Percentiles rank a stretch among this genome's conserved stretches.
Conservation (phyloP, 768 basidiomycete species). For the Lactarius pseudohatsudake region DNA sequence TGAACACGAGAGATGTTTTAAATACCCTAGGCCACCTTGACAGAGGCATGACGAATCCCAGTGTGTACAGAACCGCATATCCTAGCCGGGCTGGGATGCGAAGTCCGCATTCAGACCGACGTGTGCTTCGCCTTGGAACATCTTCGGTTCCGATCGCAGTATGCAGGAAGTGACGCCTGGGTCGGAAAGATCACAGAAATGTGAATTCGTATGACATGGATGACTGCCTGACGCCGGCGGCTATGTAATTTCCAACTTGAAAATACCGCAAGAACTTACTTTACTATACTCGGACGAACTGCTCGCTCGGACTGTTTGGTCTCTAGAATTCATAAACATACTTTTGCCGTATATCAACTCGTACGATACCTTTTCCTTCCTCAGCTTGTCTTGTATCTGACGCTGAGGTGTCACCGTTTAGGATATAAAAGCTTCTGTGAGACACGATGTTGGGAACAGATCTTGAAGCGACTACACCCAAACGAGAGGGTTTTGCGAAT, state of each 20-base stretch:
- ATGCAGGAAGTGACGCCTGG: not conserved
- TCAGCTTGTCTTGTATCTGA: too few relatives aligned
- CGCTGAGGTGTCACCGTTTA: too few relatives aligned
- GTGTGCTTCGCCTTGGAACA: not conserved
- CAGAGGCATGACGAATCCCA: not conserved
- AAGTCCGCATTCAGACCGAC: not conserved
- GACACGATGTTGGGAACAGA: not conserved
- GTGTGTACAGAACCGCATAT: not conserved
- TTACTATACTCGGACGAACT: too few relatives aligned
- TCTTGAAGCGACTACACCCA: not conserved
- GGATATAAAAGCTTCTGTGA: not conserved
- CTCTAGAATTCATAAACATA: too few relatives aligned
- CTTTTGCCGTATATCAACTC: too few relatives aligned
- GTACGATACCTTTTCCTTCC: too few relatives aligned
- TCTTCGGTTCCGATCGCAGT: not conserved
- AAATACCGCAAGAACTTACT: too few relatives aligned
- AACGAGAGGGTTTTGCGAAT: not conserved
- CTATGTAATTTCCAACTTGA: too few relatives aligned
- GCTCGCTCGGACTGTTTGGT: too few relatives aligned
- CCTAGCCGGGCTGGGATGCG: not conserved
- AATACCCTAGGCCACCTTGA: not conserved
- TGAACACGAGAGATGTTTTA: constrained; percentile 10
- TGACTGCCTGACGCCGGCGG: too few relatives aligned
- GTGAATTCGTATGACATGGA: not conserved
- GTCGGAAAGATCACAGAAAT: not conserved